phyloP scores from a whole-genome alignment of 2,329 filamentous ascomycete species.

The Colletotrichum australisinense region DNA sequence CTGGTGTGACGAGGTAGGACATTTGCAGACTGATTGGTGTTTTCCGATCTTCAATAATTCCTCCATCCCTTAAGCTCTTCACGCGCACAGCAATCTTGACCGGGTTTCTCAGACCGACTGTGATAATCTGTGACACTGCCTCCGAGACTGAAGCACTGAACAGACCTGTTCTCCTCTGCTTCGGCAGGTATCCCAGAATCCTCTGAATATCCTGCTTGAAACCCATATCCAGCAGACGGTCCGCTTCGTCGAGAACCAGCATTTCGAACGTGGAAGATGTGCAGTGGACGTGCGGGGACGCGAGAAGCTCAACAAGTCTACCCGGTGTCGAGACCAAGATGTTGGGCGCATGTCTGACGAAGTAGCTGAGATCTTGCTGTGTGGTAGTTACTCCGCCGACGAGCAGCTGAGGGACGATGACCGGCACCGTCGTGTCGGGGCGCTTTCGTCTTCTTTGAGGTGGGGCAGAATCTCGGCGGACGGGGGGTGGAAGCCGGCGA shows the following conservation, averaged over 20 bases:
- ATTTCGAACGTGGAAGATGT: conserved; percentile 91
- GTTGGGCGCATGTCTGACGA: conserved; percentile 87
- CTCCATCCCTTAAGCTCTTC: conserved; percentile 74
- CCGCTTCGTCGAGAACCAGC: conserved; percentile 93
- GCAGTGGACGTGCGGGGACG: conserved; percentile 88
- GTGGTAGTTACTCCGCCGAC: conserved; percentile 84
- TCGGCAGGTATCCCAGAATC: conserved; percentile 86
- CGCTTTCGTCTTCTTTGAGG: conserved; percentile 66
- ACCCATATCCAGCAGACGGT: conserved; percentile 90
- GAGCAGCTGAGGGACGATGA: conserved; percentile 87
- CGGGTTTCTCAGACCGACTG: conserved; percentile 91
- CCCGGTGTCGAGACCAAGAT: conserved; percentile 92
- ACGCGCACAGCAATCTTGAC: conserved; percentile 96
- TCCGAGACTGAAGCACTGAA: conserved; percentile 98
- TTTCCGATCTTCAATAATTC: conserved; percentile 79
- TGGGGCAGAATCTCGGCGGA: conserved; percentile 75
- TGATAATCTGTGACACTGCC: conserved; percentile 91
- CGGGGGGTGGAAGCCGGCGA: conserved; percentile 85
- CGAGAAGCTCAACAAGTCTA: conserved; percentile 86
- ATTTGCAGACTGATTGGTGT: conserved; percentile 95
- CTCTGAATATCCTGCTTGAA: conserved; percentile 92
- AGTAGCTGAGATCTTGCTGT: conserved; percentile 87
- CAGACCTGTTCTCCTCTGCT: conserved; percentile 91
- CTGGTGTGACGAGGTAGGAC: conserved; percentile 81
- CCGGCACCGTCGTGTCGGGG: conserved; percentile 55